Base-by-base conservation (phyloP, 257 asterid genomes). In the Solanum piurae region DNA sequence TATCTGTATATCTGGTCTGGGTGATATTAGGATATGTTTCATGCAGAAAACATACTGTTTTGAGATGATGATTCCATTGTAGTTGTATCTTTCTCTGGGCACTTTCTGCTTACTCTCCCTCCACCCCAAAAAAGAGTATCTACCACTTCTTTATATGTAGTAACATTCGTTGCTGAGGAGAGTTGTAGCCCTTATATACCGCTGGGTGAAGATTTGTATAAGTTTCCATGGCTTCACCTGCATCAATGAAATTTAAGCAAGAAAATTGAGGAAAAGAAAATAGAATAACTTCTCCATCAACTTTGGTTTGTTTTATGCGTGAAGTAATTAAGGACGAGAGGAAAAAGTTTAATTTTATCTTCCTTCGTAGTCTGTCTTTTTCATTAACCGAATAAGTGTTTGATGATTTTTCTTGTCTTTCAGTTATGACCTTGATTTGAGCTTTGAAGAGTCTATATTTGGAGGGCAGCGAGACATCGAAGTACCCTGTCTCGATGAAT, bases 381-480 rank as follows among this genome's bases (percentile, higher is more conserved):
- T 6, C 44, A 31, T 82, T 46, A 29, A 18, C 69, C 6, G 27
- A 71, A 60, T 25, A 25, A 86, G 14, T 82, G 60, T 60, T 58
- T 75, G 33, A 27, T 76, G 42, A 34, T 76, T 25, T 49, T 86
- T 27, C 76, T 73, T 86, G 84, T 86, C 40, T 55, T 91, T 93
- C 89, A 97, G 99, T 90, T 92, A 92, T 86, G 98, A 94, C 89
- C 87, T 97, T 77, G 87, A 92, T 93, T 91, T 96, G 96, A 94
- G 95, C 90, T 94, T 97, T 73, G 93, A 97, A 85, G 99, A 95
- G 89, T 95, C 99, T 52, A 94, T 97, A 87, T 97, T 92, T 88
- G 99, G 99, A 88, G 94, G 94, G 46, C 90, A 92, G 89, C 94
- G 88, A 88, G 94, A 95, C 60, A 85, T 95, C 88, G 97, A 96